phyloP scores from a whole-genome alignment of 495 filamentous ascomycete species.

The Aspergillus funiculosus region DNA sequence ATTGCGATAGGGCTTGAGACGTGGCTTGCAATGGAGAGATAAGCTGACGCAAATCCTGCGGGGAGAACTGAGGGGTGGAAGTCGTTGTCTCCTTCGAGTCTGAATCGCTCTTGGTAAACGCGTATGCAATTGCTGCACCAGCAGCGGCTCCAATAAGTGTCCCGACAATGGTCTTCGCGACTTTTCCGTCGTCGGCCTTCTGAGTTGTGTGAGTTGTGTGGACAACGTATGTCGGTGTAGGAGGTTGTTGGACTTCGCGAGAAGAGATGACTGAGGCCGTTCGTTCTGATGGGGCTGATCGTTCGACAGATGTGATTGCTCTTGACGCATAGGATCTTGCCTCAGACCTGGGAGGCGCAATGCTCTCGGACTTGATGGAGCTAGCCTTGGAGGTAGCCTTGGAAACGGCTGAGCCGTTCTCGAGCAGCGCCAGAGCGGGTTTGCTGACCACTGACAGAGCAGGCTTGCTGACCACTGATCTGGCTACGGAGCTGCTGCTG shows the following conservation, averaged over 20 bases:
- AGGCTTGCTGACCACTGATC: constrained; percentile 33
- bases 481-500: constrained; percentile 24
- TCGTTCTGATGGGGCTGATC: constrained; percentile 20
- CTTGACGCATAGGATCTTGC: constrained; percentile 28
- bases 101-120: constrained; percentile 53
- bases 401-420: constrained; percentile 38
- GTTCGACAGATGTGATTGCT: constrained; percentile 28
- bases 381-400: constrained; percentile 30
- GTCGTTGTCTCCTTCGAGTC: constrained; percentile 19
- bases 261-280: constrained; percentile 25
- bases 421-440: constrained; percentile 32
- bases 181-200: constrained; percentile 36
- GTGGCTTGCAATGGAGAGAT: constrained; percentile 25
- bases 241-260: constrained; percentile 25
- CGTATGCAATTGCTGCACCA: constrained; percentile 69
- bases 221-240: constrained; percentile 28
- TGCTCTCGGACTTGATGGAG: constrained; percentile 29
- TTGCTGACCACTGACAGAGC: constrained; percentile 28
- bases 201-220: constrained; percentile 28
- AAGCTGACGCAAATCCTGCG: constrained; percentile 27
- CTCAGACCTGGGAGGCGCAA: constrained; percentile 27
- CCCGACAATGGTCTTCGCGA: constrained; percentile 58
- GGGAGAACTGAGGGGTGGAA: constrained; percentile 17
- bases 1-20: constrained; percentile 25
- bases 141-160: constrained; percentile 71